Percentiles rank a stretch among this genome's conserved stretches.
Conservation (phyloP, 2,329 filamentous ascomycete genomes). For the Plectosphaerella plurivora region DNA sequence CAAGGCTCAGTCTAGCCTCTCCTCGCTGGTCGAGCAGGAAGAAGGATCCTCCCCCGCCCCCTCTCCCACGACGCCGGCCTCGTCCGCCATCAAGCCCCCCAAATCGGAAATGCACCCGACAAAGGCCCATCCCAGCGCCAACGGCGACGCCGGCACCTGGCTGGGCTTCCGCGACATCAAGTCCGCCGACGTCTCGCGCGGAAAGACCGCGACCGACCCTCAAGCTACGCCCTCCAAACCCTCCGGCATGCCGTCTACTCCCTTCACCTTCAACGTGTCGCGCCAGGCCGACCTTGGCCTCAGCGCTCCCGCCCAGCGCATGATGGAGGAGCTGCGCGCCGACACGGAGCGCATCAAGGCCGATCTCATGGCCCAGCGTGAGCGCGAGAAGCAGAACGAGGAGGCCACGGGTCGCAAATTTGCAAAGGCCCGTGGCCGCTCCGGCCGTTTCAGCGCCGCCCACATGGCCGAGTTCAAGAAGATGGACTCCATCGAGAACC, state of each 20-base stretch:
- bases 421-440: constrained; percentile 73
- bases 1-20: constrained; percentile 25
- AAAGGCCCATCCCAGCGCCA: constrained; percentile 70
- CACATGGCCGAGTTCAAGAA: constrained; percentile 91
- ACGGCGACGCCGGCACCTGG: constrained; percentile 74
- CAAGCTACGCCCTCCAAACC: constrained; percentile 63
- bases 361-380: constrained; percentile 41
- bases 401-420: constrained; percentile 58
- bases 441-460: constrained; percentile 74
- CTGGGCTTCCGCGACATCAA: constrained; percentile 79
- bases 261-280: constrained; percentile 62
- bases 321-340: constrained; percentile 66
- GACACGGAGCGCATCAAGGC: constrained; percentile 17
- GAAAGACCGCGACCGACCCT: constrained; percentile 26
- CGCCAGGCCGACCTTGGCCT: constrained; percentile 49
- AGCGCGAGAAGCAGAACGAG: constrained; percentile 46
- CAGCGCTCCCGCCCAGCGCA: constrained; percentile 54
- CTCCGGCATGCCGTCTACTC: constrained; percentile 44
- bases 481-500: constrained; percentile 92
- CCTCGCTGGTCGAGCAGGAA: constrained; percentile 37
- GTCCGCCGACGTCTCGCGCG: constrained; percentile 40
- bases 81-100: constrained; percentile 64
- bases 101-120: constrained; percentile 88
- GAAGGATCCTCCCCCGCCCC: constrained; percentile 23
- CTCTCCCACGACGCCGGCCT: constrained; percentile 53